phyloP scores from a whole-genome alignment of 345 rosid genomes.

The Eucalyptus tenuipes region DNA sequence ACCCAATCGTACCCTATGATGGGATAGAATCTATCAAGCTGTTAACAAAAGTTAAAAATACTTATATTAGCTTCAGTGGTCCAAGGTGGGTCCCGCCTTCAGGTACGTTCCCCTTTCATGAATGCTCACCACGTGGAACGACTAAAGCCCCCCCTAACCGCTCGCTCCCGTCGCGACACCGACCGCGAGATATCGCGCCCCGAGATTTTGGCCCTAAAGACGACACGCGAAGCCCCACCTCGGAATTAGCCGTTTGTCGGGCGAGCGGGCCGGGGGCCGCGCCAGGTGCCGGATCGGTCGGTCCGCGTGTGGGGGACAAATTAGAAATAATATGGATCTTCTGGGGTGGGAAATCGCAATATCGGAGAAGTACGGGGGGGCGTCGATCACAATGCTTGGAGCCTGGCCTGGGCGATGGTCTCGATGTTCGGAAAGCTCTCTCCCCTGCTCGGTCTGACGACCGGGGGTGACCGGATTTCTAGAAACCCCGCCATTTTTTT shows the following conservation, averaged over 20 bases:
- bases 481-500: not conserved
- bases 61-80: not conserved
- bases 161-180: not conserved
- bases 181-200: not conserved
- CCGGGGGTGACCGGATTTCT: not conserved
- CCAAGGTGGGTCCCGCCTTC: not conserved
- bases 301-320: not conserved
- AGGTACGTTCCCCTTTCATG: not conserved
- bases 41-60: not conserved
- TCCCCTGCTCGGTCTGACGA: not conserved
- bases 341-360: not conserved
- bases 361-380: not conserved
- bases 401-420: not conserved
- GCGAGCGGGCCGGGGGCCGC: not conserved
- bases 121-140: not conserved
- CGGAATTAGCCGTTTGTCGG: not conserved
- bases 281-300: not conserved
- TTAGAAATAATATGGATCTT: not conserved
- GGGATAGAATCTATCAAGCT: not conserved
- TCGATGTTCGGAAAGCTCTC: not conserved
- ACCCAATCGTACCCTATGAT: not conserved
- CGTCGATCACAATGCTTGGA: not conserved
- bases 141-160: not conserved
- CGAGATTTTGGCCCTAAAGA: not conserved
- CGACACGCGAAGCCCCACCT: not conserved